phyloP scores from a whole-genome alignment of 805 yeast genomes.

The Metschnikowia noctiluminum region DNA sequence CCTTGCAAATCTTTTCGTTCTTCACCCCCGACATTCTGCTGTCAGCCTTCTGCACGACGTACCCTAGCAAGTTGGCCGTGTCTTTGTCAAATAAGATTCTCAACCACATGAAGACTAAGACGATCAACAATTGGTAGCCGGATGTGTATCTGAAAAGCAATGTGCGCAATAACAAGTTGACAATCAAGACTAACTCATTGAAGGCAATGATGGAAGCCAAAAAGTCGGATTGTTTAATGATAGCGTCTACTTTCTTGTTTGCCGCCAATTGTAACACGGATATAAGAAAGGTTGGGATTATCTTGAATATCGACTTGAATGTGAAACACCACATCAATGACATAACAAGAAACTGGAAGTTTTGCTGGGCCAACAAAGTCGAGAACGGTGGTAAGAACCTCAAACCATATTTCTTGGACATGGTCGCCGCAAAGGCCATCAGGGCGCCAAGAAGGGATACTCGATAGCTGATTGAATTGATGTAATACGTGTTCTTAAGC shows the following conservation, averaged over 20 bases:
- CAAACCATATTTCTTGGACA: slow-evolving; percentile 57
- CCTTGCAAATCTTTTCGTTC: slow-evolving; percentile 41
- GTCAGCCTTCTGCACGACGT: slow-evolving; percentile 43
- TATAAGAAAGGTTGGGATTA: slow-evolving; percentile 56
- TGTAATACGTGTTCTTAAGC: slow-evolving; percentile 36
- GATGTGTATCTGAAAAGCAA: slow-evolving; percentile 61
- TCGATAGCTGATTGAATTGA: slow-evolving; percentile 53
- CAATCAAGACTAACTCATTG: slow-evolving; percentile 55
- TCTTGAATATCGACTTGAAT: slow-evolving; percentile 61
- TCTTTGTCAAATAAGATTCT: slow-evolving; percentile 56
- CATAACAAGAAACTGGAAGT: slow-evolving; percentile 65
- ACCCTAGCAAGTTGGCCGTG: slow-evolving; percentile 42
- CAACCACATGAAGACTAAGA: slow-evolving; percentile 64
- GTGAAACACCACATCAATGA: slow-evolving; percentile 60
- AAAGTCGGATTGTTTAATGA: slow-evolving; percentile 35
- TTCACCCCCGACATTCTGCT: slow-evolving; percentile 38
- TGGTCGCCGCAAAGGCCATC: slow-evolving; percentile 49
- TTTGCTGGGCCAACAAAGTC: slow-evolving; percentile 66
- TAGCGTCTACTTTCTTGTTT: slow-evolving; percentile 36
- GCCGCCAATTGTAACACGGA: slow-evolving; percentile 55
- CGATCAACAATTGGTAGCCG: slow-evolving; percentile 62
- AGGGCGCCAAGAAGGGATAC: slow-evolving; percentile 55
- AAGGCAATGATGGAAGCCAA: slow-evolving; percentile 52
- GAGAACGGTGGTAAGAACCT: slow-evolving; percentile 56
- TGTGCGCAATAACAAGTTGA: slow-evolving; percentile 57